A percentile compares a stretch with the other conserved stretches of the same genome.
Conservation (phyloP, 2,329 filamentous ascomycete genomes). For the Reticulascus tulasneorum region DNA sequence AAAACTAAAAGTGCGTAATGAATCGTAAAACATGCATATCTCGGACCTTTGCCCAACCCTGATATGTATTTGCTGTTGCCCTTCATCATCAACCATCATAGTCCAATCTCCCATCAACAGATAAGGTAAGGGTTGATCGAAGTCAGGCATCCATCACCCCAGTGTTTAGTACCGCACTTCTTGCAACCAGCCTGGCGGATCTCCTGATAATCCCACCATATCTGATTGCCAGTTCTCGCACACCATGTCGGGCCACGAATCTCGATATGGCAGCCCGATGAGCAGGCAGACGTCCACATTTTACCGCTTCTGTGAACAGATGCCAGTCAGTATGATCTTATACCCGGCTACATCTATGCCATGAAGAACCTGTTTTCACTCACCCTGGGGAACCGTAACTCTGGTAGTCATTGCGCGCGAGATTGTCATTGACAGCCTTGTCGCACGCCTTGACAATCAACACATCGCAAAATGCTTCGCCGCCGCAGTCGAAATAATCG, state of each 20-base stretch:
- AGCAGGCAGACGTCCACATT: conserved; percentile 1
- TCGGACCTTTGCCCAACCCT: too few relatives aligned
- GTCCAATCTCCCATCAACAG: too few relatives aligned
- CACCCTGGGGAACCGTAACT: conserved; percentile 6
- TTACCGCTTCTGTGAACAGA: too few relatives aligned
- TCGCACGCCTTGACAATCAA: conserved; percentile 1
- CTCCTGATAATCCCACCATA: conserved; percentile 14
- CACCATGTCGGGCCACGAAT: conserved; percentile 12
- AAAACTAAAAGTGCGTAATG: too few relatives aligned
- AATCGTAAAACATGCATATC: too few relatives aligned
- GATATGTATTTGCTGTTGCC: too few relatives aligned
- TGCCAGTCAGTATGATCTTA: too few relatives aligned
- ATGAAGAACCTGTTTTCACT: too few relatives aligned
- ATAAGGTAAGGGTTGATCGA: too few relatives aligned
- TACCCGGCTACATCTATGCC: too few relatives aligned
- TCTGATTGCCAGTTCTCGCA: conserved; percentile 10
- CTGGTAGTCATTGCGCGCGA: conserved; percentile 5
- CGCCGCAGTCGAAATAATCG: conserved; percentile 7
- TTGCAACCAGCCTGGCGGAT: conserved; percentile 6
- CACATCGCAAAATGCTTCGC: conserved; percentile 2
- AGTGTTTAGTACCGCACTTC: conserved; percentile 12
- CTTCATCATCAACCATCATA: too few relatives aligned
- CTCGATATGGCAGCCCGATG: conserved; percentile 1
- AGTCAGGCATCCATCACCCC: conserved; percentile 8
- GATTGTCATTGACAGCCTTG: conserved; percentile 6